Evolutionary conservation across 352 stramenopile species (phyloP), one percentile per base, ranked within the genome.

Genomic region (Elongisporangium undulatum): DNA sequence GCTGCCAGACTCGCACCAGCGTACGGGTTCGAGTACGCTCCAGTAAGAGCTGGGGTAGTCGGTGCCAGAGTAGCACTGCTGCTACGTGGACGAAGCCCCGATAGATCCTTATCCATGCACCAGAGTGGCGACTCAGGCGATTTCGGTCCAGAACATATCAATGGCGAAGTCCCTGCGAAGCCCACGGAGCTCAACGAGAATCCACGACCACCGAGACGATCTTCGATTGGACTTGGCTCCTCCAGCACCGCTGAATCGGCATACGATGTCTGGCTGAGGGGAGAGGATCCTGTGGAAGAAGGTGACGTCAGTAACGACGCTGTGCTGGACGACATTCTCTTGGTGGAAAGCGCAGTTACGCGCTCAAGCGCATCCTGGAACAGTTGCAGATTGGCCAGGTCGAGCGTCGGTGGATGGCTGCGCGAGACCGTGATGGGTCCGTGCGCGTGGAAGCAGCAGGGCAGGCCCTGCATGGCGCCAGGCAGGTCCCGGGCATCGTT

Each of bases 241-340:
- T 41, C 29, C 29, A 41, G 5, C 8, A 9, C 29, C 9, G 29
- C 8, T 15, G 29, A 41, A 41, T 41, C 29, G 29, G 8, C 29
- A 41, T 41, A 41, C 2, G 61, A 41, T 20, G 58, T 50, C 15
- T 89, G 79, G 29, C 29, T 79, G 51, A 90, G 58, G 17, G 82
- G 82, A 12, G 78, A 88, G 15, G 77, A 77, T 7, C 83, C 75
- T n/a, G 78, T 84, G 21, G 79, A 88, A 29, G 79, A 87, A 8
- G 82, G 82, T 21, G 80, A 87, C n/a, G 79, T 86, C 51, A 88
- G 50, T 58, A 85, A 65, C 17, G 78, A 80, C 60, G 79, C 77
- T 15, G 63, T 78, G 68, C 63, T 85, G 4, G 81, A 86, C 17
- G 78, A 90, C 39, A 81, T 85, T 62, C 82, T 91, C 59, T 86